These are phyloP conservation scores for Coniochaeta prunicola DNA, from an alignment of 2,329 filamentous ascomycete genomes.

Conservation along the genomic window DNA sequence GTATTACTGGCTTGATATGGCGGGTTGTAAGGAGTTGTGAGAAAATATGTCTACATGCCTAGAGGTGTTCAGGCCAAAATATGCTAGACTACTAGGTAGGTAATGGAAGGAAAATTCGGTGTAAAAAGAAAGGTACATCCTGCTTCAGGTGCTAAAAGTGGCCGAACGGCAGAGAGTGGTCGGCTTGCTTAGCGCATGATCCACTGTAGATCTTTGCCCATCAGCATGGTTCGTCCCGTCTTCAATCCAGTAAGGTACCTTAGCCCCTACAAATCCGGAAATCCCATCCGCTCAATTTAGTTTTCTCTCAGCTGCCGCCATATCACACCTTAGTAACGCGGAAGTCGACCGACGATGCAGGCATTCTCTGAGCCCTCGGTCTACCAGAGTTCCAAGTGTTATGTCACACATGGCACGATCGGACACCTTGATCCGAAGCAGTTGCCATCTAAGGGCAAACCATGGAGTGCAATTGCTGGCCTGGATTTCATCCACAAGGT, in stretches of 20 bases:
- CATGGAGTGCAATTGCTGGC: conserved; percentile 61
- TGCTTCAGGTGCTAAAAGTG: neutral
- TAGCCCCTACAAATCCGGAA: neutral
- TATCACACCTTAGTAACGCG: neutral
- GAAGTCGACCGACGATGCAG: conserved; percentile 29
- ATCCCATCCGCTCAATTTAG: neutral
- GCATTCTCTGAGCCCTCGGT: conserved; percentile 35
- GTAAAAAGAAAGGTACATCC: neutral
- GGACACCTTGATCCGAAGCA: conserved; percentile 64
- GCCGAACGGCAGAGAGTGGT: neutral
- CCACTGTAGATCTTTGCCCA: neutral
- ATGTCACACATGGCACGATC: conserved; percentile 62
- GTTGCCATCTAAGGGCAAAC: conserved; percentile 64
- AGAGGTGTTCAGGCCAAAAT: neutral
- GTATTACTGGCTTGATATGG: neutral
- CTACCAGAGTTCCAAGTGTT: conserved; percentile 60
- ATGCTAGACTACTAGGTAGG: too few species aligned
- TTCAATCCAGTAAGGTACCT: neutral
- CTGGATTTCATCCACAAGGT: conserved; percentile 61
- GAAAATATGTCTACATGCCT: too few species aligned
- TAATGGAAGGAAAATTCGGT: too few species aligned
- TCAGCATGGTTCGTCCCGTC: neutral
- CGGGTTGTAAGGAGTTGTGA: neutral
- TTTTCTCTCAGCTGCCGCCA: neutral
- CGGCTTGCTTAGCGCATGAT: neutral